Percentiles rank a stretch among this genome's conserved stretches.
phyloP scores from a whole-genome alignment of 1,284 basidiomycete genomes.

The Lignosus rhinocerotis region DNA sequence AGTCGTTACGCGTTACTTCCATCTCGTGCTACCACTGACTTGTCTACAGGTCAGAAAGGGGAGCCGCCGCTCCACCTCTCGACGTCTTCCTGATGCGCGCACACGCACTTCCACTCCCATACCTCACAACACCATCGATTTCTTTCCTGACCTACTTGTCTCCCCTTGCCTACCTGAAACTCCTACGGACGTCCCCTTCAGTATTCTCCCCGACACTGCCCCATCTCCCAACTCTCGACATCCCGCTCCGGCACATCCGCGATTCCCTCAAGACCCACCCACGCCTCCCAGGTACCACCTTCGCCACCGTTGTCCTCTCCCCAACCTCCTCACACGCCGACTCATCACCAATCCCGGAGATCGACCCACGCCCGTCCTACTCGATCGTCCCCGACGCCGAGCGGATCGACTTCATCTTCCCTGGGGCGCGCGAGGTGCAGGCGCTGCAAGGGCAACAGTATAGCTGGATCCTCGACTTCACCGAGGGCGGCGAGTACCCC shows the following conservation, averaged over 20 bases:
- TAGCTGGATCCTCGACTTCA: conserved; percentile 74
- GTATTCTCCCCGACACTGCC: conserved; percentile 19
- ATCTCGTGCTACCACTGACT: background rate
- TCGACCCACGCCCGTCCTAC: conserved; percentile 37
- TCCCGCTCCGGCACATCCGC: conserved; percentile 51
- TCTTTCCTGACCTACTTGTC: conserved; percentile 73
- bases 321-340: conserved; percentile 28
- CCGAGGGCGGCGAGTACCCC: conserved; percentile 47
- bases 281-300: conserved; percentile 47
- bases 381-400: conserved; percentile 41
- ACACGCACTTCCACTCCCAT: conserved; percentile 68
- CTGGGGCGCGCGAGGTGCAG: conserved; percentile 34
- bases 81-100: conserved; percentile 66
- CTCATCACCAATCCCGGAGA: conserved; percentile 25
- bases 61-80: conserved; percentile 44
- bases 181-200: conserved; percentile 43
- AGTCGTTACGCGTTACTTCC: background rate
- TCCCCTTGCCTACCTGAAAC: conserved; percentile 63
- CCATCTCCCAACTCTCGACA: conserved; percentile 48
- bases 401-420: conserved; percentile 51
- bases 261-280: conserved; percentile 41
- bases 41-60: conserved; percentile 36
- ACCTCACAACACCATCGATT: conserved; percentile 63
- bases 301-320: conserved; percentile 58
- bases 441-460: conserved; percentile 36